Percentiles rank a stretch among this genome's conserved stretches.
Conservation (phyloP, 1,139 yeast species). For the Candida sp. region DNA sequence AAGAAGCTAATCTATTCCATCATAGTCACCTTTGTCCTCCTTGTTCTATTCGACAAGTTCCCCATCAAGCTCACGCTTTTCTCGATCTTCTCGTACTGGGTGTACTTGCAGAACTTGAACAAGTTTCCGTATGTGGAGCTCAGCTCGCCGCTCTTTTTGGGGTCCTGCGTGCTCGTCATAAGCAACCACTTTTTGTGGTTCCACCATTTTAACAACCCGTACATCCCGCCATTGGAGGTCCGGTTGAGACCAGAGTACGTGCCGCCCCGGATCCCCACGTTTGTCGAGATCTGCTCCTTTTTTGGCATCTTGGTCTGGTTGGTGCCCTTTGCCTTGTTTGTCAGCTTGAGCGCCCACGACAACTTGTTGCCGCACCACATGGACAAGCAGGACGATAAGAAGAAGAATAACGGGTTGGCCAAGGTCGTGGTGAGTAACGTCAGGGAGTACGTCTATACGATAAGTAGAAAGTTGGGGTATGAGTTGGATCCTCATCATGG, state of each 20-base stretch:
- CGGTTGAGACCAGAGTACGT: slow-evolving; percentile 59
- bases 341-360: slow-evolving; percentile 92
- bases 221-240: slow-evolving; percentile 58
- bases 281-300: slow-evolving; percentile 90
- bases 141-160: slow-evolving; percentile 70
- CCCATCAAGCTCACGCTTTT: slow-evolving; percentile 70
- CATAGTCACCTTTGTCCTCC: slow-evolving; percentile 53
- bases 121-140: slow-evolving; percentile 86
- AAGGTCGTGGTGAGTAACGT: slow-evolving; percentile 63
- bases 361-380: slow-evolving; percentile 74
- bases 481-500: slow-evolving; percentile 67
- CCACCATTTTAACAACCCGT: slow-evolving; percentile 75
- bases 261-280: slow-evolving; percentile 78
- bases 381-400: slow-evolving; percentile 31
- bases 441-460: slow-evolving; percentile 53
- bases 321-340: slow-evolving; percentile 91
- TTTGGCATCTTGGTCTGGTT: slow-evolving; percentile 96
- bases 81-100: slow-evolving; percentile 69
- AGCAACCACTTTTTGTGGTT: slow-evolving; percentile 92
- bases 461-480: slow-evolving; percentile 60
- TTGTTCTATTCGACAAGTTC: slow-evolving; percentile 76
- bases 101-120: slow-evolving; percentile 77
- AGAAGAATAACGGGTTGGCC: slow-evolving; percentile 45
- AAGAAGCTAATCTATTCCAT: slow-evolving; percentile 64
- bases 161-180: slow-evolving; percentile 75